Evolutionary conservation across 371 early-diverging fungal genomes (phyloP), one percentile per base, ranked within the genome.

Genomic region (Mortierella sp.): DNA sequence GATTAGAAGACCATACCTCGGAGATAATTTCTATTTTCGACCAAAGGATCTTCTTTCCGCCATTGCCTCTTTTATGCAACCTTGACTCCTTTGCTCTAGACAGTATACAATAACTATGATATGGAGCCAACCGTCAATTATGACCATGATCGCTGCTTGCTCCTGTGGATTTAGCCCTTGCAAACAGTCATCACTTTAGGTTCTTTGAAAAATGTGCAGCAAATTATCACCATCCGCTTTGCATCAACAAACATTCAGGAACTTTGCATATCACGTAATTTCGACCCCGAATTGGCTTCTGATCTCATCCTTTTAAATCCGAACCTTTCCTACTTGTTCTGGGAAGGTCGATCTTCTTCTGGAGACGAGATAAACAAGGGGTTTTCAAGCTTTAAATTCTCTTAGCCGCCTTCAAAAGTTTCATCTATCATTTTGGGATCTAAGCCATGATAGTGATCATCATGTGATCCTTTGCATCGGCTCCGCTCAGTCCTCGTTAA

Each of bases 11-110:
- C 2, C 29, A 12, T 12, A 8, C 12, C 0, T 2, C 17, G 19
- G 40, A 9, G 22, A 47, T n/a, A n/a, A 3, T n/a, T 8, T 47
- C 47, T 6, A 6, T 13, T 66, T 66, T 47, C 3, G 34, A 26
- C 66, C 61, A n/a, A 49, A 58, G 28, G 45, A 51, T 55, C 56
- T 66, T 2, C 23, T 66, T 7, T 28, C 72, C 0, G 64, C 64
- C 19, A 37, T 53, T 3, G 28, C 54, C 35, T 40, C 43, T 66
- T 57, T 17, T 22, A 66, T 35, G 23, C 26, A 2, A 60, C 47
- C 8, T 54, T 72, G 15, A 42, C 61, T 2, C 66, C 61, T 7
- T 47, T 63, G 3, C 59, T 70, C 71, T 70, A 60, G 71, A n/a
- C 6, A 13, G 51, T 58, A n/a, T 64, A 23, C 42, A 35, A 67